Evolutionary conservation across 495 filamentous ascomycete species (phyloP).

Genomic region (Choiromyces venosus): DNA sequence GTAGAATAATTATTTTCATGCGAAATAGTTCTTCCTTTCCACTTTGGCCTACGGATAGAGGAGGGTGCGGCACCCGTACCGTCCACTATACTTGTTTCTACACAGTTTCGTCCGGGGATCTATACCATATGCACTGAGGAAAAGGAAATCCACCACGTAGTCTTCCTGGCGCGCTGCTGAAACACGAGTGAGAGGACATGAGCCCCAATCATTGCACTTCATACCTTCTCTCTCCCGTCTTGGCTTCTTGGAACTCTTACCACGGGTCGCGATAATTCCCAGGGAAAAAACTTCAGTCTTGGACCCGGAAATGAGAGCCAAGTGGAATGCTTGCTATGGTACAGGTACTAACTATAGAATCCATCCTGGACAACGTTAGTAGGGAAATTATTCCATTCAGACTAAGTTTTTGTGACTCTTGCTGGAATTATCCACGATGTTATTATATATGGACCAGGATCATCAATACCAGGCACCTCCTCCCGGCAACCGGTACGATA

Average conservation of each 20-base stretch:
- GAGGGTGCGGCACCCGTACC: neutral
- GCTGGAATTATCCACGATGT: neutral
- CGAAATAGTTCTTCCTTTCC: neutral
- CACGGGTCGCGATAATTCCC: neutral
- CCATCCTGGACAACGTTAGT: neutral
- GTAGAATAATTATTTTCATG: neutral
- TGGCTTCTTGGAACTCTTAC: neutral
- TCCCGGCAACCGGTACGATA: neutral
- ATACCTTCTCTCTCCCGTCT: neutral
- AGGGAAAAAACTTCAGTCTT: no score
- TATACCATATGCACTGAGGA: neutral
- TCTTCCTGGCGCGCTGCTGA: neutral
- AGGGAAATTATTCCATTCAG: neutral
- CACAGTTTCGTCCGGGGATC: neutral
- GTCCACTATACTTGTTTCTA: neutral
- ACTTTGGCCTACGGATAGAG: neutral
- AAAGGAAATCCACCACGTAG: neutral
- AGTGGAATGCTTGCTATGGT: neutral
- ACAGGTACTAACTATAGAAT: neutral
- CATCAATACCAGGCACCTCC: neutral
- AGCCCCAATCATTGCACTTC: neutral
- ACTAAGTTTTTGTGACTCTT: neutral
- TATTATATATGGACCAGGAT: neutral
- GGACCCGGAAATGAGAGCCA: neutral
- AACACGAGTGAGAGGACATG: conserved; percentile 2